Conservation (phyloP, 345 rosid genomes). For the Hypericum perforatum region DNA sequence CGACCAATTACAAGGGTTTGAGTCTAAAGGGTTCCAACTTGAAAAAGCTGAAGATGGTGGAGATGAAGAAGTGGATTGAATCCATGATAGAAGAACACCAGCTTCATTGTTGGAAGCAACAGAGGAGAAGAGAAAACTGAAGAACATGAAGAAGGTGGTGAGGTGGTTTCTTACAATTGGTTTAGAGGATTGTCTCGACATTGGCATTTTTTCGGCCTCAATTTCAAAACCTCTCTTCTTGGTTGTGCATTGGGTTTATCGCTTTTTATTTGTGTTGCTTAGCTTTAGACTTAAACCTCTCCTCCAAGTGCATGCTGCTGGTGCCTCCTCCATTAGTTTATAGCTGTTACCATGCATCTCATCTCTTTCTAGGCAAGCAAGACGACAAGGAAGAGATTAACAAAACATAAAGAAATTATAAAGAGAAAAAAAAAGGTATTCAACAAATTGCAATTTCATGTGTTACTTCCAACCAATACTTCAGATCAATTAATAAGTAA, state of each 20-base stretch:
- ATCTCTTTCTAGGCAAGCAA: slow-evolving; percentile 43
- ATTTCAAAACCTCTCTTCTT: slow-evolving; percentile 46
- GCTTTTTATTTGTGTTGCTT: slow-evolving; percentile 14
- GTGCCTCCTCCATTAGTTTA: slow-evolving; percentile 7
- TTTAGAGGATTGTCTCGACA: slow-evolving; percentile 34
- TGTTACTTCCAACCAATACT: too few species aligned
- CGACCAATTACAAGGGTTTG: slow-evolving; percentile 62
- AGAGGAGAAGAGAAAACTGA: slow-evolving; percentile 5
- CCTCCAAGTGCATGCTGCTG: background rate
- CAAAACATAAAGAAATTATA: slow-evolving; percentile 11
- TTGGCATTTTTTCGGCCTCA: slow-evolving; percentile 34
- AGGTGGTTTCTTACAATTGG: slow-evolving; percentile 13
- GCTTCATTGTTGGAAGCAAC: slow-evolving; percentile 39
- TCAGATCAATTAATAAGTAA: too few species aligned
- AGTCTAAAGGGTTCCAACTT: slow-evolving; percentile 46
- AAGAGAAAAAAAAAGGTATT: slow-evolving; percentile 7
- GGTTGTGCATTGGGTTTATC: slow-evolving; percentile 53
- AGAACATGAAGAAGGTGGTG: slow-evolving; percentile 14
- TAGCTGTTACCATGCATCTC: slow-evolving; percentile 3
- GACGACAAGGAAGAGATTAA: slow-evolving; percentile 19
- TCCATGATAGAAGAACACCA: slow-evolving; percentile 39
- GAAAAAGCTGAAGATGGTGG: slow-evolving; percentile 28
- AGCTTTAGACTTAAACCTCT: slow-evolving; percentile 12
- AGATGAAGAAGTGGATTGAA: slow-evolving; percentile 30
- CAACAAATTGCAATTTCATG: too few species aligned